Conservation (phyloP, 2,329 filamentous ascomycete genomes). For the Diaporthe nobilis region DNA sequence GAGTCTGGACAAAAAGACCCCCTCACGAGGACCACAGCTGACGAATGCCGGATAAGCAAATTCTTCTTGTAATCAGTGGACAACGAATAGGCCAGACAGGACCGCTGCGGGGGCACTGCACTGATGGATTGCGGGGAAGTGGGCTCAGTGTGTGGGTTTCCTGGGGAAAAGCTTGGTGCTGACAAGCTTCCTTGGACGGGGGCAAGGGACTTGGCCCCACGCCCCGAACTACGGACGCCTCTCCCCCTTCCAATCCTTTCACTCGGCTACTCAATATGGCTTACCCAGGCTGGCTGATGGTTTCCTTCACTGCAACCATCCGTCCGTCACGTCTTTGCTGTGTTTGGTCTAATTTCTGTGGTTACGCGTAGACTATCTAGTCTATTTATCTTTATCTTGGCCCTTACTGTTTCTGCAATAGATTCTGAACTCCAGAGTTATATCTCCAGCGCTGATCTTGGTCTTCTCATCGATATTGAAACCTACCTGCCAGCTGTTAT, state of each 20-base stretch:
- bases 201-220: background rate
- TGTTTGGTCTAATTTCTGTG: background rate
- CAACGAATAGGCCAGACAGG: background rate
- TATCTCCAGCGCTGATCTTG: background rate
- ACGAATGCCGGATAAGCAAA: slow-evolving; percentile 1
- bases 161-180: slow-evolving; percentile 15
- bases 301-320: background rate
- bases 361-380: background rate
- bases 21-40: background rate
- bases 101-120: background rate
- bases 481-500: too few species aligned
- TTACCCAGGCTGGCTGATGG: background rate
- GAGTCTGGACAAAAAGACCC: background rate
- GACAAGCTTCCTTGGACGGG: slow-evolving; percentile 20
- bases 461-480: background rate
- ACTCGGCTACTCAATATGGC: background rate
- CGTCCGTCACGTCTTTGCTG: background rate
- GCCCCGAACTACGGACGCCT: background rate
- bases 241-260: background rate
- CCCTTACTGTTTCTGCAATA: background rate
- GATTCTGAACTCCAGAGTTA: background rate
- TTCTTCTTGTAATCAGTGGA: background rate
- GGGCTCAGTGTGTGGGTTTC: background rate
- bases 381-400: background rate
- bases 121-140: slow-evolving; percentile 23